Base-by-base conservation (phyloP, 1,284 basidiomycete species). In the Apiotrichum veenhuisii region DNA sequence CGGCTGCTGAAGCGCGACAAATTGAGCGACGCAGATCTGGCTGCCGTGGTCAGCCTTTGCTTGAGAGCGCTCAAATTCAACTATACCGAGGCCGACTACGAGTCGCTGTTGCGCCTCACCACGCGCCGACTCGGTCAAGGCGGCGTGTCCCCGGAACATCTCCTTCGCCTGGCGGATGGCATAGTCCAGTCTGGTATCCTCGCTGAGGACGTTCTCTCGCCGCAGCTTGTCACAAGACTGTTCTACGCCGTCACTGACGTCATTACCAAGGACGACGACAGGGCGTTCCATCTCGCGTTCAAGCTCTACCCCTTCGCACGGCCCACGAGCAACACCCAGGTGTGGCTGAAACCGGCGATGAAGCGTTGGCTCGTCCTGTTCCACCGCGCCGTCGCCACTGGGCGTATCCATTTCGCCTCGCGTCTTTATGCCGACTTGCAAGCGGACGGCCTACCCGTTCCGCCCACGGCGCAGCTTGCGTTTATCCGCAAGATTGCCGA, bases 361-460 rank as follows among this genome's bases (percentile, higher is more conserved):
- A 4, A n/a, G 3, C 40, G 38, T 7, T 72, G 69, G 68, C 51
- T 57, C 20, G 43, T 2, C 11, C 41, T 74, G 15, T 72, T 72
- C 50, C 15, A 49, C 12, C 59, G 59, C 0, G 30, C 55, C 0
- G 26, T 59, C 1, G 15, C 48, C 1, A 44, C 40, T 7, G 52
- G 52, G 0, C 67, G 71, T 15, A 47, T 71, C 12, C 64, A 68
- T 23, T 70, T 73, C 40, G 72, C 73, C 0, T 71, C 72, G 0
- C 55, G 72, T 15, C 61, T 73, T 5, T 75, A 73, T 53, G 60
- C 68, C 41, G 73, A 75, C 50, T 46, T 65, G 7, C 55, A 64
- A 26, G 64, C 72, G 0, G 72, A 73, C 46, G 70, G 69, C 4
- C 27, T 64, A 11, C 10, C 34, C 3, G 57, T 70, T 17, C 45